A percentile compares a stretch with the other conserved stretches of the same genome.
Conservation (phyloP, 208 protist genomes). For the Trypanosoma grayi region DNA sequence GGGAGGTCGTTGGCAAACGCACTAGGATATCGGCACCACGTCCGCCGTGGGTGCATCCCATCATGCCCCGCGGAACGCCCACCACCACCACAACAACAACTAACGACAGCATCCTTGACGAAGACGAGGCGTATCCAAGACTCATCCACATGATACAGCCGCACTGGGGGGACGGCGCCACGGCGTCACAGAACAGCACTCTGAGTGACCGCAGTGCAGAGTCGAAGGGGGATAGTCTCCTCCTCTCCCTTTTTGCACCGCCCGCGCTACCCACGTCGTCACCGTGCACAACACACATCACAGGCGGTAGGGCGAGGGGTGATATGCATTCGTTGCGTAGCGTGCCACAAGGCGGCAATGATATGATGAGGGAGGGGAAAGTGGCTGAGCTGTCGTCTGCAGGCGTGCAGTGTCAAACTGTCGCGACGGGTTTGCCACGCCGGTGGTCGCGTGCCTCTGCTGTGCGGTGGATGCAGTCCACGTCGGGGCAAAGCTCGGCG, state of each 20-base stretch:
- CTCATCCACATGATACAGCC: conserved; percentile 1
- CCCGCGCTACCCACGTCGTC: no score
- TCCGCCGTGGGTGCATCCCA: conserved; percentile 10
- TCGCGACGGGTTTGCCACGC: not conserved
- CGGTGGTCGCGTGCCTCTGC: not conserved
- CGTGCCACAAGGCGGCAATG: no score
- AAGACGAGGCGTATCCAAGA: not conserved
- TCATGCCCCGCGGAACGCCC: conserved; percentile 5
- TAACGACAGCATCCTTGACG: not conserved
- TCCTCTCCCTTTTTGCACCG: not conserved
- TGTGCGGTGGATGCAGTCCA: not conserved
- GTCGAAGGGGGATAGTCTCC: not conserved
- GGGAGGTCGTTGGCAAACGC: not conserved
- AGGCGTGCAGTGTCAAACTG: not conserved
- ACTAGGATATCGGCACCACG: not conserved
- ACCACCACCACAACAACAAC: not conserved
- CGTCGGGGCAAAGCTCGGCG: not conserved
- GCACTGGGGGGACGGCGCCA: not conserved
- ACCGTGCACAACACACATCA: no score
- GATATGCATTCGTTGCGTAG: no score
- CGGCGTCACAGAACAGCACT: not conserved
- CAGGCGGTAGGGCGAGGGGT: no score
- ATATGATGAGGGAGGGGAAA: not conserved
- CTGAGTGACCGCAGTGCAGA: not conserved
- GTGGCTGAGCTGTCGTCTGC: not conserved